Evolutionary conservation across 2,329 filamentous ascomycete genomes (phyloP).

Genomic region (Immersiporthe knoxdaviesiana): DNA sequence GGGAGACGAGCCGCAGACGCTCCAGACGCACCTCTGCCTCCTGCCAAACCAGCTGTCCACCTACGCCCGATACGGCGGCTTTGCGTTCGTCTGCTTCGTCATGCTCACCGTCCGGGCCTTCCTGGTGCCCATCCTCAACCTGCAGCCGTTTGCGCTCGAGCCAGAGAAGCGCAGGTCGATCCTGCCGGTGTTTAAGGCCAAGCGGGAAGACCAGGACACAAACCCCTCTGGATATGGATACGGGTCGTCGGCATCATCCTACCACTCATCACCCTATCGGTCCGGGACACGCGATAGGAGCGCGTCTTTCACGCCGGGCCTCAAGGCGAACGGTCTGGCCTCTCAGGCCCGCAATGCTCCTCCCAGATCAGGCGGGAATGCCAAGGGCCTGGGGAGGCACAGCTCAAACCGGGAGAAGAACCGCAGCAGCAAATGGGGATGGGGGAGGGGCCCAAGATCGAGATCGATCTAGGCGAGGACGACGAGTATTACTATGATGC

Average conservation of each 20-base stretch:
- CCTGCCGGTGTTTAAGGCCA: constrained; percentile 57
- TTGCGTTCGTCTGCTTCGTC: constrained; percentile 59
- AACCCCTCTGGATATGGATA: constrained; percentile 34
- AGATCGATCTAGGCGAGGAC: constrained; percentile 53
- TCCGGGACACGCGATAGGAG: constrained; percentile 34
- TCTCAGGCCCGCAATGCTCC: constrained; percentile 34
- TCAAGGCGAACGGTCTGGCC: constrained; percentile 30
- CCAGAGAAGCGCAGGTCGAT: constrained; percentile 34
- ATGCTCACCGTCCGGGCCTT: constrained; percentile 58
- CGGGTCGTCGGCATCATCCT: constrained; percentile 41
- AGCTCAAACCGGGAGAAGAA: constrained; percentile 46
- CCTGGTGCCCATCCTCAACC: constrained; percentile 57
- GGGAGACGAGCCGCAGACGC: constrained; percentile 55
- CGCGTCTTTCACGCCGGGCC: constrained; percentile 31
- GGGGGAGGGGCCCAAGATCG: constrained; percentile 51
- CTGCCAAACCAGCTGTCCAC: constrained; percentile 85
- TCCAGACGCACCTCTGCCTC: constrained; percentile 89
- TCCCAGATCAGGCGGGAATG: constrained; percentile 35
- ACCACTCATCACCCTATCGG: constrained; percentile 35
- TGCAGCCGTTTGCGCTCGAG: constrained; percentile 58
- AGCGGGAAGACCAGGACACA: constrained; percentile 52
- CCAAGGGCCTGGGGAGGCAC: constrained; percentile 43
- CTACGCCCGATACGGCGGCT: constrained; percentile 75
- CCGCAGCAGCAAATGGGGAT: constrained; percentile 22
- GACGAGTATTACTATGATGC: constrained; percentile 50